Evolutionary conservation across 1,284 basidiomycete genomes (phyloP).

Genomic region (Tylopilus sp.): DNA sequence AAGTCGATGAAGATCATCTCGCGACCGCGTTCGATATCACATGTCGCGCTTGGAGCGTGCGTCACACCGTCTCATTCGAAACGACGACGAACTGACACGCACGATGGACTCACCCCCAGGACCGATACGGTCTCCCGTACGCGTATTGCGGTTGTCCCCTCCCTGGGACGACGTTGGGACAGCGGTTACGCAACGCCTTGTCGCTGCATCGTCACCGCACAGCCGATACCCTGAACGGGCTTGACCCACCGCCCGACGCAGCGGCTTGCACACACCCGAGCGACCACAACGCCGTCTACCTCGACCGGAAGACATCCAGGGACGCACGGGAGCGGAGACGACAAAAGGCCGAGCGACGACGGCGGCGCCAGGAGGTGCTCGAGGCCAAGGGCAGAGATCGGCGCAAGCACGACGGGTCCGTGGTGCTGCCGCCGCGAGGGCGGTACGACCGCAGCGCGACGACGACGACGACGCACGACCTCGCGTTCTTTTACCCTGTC

Average conservation of each 20-base stretch:
- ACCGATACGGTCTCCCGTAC: slow-evolving; percentile 42
- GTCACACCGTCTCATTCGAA: background rate
- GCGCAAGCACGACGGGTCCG: background rate
- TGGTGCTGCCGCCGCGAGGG: too few species aligned
- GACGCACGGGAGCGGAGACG: slow-evolving; percentile 19
- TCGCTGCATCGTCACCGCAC: background rate
- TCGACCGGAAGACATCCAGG: slow-evolving; percentile 18
- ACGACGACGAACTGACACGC: background rate
- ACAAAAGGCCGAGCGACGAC: slow-evolving; percentile 20
- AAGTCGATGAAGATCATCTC: slow-evolving; percentile 42
- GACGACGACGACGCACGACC: slow-evolving; percentile 13
- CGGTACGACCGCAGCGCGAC: background rate
- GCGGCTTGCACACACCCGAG: slow-evolving; percentile 41
- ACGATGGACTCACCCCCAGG: slow-evolving; percentile 3
- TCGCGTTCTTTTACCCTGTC: slow-evolving; percentile 38
- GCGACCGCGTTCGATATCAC: slow-evolving; percentile 44
- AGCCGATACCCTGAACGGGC: background rate
- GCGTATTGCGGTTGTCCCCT: slow-evolving; percentile 48
- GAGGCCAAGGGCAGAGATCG: background rate
- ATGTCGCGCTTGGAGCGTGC: slow-evolving; percentile 43
- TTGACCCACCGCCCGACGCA: slow-evolving; percentile 24
- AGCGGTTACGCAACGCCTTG: slow-evolving; percentile 25
- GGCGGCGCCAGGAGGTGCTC: slow-evolving; percentile 12
- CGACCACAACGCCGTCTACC: slow-evolving; percentile 45
- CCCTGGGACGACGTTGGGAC: slow-evolving; percentile 40